Conservation (phyloP, 371 early-diverging fungal genomes). For the Mucor plumbeus region DNA sequence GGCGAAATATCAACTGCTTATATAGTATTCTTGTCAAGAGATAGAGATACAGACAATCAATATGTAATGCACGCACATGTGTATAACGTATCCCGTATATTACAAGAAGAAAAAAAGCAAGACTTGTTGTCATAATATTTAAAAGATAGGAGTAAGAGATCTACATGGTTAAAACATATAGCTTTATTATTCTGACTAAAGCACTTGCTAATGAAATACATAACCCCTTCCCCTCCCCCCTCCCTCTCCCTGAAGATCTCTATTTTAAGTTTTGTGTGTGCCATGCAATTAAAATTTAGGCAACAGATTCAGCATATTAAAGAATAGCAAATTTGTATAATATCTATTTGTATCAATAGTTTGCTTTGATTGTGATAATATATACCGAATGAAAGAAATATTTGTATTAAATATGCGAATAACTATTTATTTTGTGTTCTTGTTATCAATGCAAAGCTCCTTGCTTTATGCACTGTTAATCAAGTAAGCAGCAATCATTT, state of each 20-base stretch:
- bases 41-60: not conserved
- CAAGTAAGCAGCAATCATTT: not conserved
- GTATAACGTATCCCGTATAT: not conserved
- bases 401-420: no score
- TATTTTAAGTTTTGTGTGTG: no score
- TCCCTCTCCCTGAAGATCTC: not conserved
- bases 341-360: no score
- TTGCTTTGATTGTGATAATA: no score
- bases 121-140: not conserved
- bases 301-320: no score
- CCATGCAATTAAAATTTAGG: no score
- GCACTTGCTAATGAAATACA: not conserved
- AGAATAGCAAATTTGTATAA: no score
- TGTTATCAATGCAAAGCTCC: not conserved
- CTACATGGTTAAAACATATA: not conserved
- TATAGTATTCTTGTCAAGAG: not conserved
- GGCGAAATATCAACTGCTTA: not conserved
- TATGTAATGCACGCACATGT: not conserved
- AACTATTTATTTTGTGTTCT: no score
- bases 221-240: not conserved
- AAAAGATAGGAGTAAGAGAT: not conserved
- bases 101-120: not conserved
- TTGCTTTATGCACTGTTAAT: not conserved
- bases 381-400: no score
- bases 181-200: not conserved